These are phyloP conservation scores for Botrytis hyacinthi DNA, from an alignment of 2,329 filamentous ascomycete genomes.

Conservation along the genomic window DNA sequence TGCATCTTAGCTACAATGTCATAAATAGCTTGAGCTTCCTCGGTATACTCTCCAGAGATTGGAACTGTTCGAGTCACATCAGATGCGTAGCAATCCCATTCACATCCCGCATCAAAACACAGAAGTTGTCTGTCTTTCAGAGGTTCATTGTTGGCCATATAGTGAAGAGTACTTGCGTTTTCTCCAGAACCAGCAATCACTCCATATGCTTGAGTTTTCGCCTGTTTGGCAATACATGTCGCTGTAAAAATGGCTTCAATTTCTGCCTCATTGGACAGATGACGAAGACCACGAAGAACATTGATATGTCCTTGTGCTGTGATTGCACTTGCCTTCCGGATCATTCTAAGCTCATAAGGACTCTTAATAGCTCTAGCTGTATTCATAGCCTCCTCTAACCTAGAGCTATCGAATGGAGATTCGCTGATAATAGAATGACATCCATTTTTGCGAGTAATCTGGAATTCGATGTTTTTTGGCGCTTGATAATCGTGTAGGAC, in stretches of 20 bases:
- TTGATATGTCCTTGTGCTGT: slow-evolving; percentile 73
- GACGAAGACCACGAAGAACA: slow-evolving; percentile 63
- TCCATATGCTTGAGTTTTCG: slow-evolving; percentile 78
- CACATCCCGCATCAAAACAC: slow-evolving; percentile 83
- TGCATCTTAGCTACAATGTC: slow-evolving; percentile 81
- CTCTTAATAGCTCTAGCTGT: slow-evolving; percentile 79
- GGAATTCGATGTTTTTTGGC: slow-evolving; percentile 20
- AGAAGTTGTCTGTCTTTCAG: slow-evolving; percentile 70
- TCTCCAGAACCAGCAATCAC: slow-evolving; percentile 82
- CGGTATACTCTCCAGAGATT: slow-evolving; percentile 65
- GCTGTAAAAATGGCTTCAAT: slow-evolving; percentile 76
- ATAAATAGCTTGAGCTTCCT: slow-evolving; percentile 72
- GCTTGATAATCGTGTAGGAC: slow-evolving; percentile 47
- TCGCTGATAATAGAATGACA: slow-evolving; percentile 6
- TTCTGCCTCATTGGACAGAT: slow-evolving; percentile 74
- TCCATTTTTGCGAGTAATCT: slow-evolving; percentile 15
- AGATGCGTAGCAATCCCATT: slow-evolving; percentile 81
- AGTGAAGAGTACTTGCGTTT: slow-evolving; percentile 87
- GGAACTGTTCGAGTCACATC: slow-evolving; percentile 91
- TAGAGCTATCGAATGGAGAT: slow-evolving; percentile 47
- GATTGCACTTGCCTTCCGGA: slow-evolving; percentile 77
- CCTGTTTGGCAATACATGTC: slow-evolving; percentile 68
- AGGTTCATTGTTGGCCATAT: slow-evolving; percentile 73
- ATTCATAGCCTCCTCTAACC: slow-evolving; percentile 72
- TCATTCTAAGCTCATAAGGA: slow-evolving; percentile 78